Evolutionary conservation across 192 early-diverging fungal genomes (phyloP), one percentile per base, ranked within the genome.

Genomic region (Jimgerdemannia flammicorona): DNA sequence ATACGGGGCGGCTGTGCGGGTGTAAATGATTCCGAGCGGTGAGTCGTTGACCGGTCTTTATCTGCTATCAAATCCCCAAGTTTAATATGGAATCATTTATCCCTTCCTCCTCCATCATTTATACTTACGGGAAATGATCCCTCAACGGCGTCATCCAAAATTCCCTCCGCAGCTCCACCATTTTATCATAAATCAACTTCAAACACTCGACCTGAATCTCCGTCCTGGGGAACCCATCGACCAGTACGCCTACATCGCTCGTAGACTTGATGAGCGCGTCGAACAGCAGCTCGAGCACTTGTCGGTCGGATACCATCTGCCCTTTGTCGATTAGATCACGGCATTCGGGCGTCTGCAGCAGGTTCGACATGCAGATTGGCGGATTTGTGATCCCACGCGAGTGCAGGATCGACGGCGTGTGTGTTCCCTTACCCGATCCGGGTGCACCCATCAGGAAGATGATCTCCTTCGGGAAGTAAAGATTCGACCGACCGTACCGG

Each of bases 381-480:
- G 87, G 83, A 67, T 88, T 88, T 63, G 85, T 87, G 66, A 88
- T 88, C 14, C 87, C 87, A 44, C 87, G 79, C n/a, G 87, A 76
- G 43, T 78, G 80, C 7, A 88, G 66, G 40, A 88, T 85, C 1
- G 86, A 86, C 19, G 86, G 84, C 18, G 87, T 88, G 67, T 88
- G 87, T 0, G 87, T 88, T 0, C 87, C 87, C 74, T 88, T 88
- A 18, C 87, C 87, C 7, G 84, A 86, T 44, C 85, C 87, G 19
- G 87, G 87, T 10, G 87, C 87, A 8, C 87, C 87, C 87, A 88
- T 88, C 14, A 88, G 73, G 73, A 85, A 88, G 41, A 87, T 88
- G 70, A 88, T 83, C 72, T 88, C 87, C 40, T 85, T 83, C 19
- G 87, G 87, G 41, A 88, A 64, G 64, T 79, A 78, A 76, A 88